Evolutionary conservation across 495 filamentous ascomycete species (phyloP), one percentile per base, ranked within the genome.

Genomic region (Penicillium parvum): DNA sequence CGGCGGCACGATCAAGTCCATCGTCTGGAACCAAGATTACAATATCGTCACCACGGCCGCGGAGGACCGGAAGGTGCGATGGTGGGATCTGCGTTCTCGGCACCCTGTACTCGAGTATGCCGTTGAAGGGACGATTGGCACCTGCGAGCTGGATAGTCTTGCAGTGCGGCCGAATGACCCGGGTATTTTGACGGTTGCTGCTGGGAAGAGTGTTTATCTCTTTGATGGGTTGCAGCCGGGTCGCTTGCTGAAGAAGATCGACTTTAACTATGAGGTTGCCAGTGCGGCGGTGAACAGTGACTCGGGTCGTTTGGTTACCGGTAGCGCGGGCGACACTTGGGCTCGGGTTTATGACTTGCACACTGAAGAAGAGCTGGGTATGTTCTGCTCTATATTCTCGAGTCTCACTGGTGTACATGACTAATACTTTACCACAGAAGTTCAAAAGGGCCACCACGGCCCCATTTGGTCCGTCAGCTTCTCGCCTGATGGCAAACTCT

Each of bases 401-500:
- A 17, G 37, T 27, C 9, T 26, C 7, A 21, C 44, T 32, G 9
- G n/a, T 20, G 14, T 0, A 15, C 8, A 3, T 7, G 8, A 12
- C 57, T 69, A 57, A 73, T 43, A 25, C 21, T 58, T 60, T 6
- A 21, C 19, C 33, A 33, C 38, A 76, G 90, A 98, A 53, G 82
- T 92, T 14, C 89, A 94, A 73, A 97, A 96, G 64, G 94, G 92
- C 15, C 94, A 97, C 58, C 92, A 98, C 59, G 92, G 94, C 9
- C 90, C 90, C 7, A 90, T 97, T 43, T 97, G 92, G 94, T 92
- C 86, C 14, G 78, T 94, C 38, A 82, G 81, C 40, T 97, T 97
- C 68, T 91, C 88, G 7, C 92, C 92, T 1, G 90, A 97, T 63
- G 90, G 89, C 19, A 96, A 91, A 61, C 66, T 97, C 9, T 98